Conservation (phyloP, 257 asterid genomes). For the Eucommia ulmoides region DNA sequence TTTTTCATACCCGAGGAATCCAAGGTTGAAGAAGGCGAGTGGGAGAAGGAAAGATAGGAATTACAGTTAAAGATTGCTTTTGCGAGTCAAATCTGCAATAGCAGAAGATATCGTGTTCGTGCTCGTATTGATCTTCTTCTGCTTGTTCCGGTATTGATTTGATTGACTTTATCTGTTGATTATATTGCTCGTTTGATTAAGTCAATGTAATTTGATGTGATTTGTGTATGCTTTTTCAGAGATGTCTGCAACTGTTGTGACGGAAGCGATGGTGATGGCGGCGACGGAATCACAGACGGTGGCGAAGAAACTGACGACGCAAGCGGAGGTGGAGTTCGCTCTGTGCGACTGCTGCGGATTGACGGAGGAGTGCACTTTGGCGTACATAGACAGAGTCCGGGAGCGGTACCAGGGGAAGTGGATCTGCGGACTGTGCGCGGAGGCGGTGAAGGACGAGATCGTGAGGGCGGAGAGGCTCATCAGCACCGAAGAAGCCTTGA, state of each 20-base stretch:
- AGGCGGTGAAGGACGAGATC: background rate
- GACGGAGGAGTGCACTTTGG: background rate
- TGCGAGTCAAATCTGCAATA: background rate
- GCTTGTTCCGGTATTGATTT: background rate
- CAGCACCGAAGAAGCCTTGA: background rate
- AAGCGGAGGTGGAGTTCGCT: background rate
- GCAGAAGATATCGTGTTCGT: background rate
- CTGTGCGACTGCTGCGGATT: background rate
- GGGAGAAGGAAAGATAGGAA: constrained; percentile 1
- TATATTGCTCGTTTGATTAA: background rate
- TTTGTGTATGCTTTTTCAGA: too few relatives aligned
- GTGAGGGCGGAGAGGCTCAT: background rate
- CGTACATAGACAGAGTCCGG: background rate
- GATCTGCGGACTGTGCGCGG: background rate
- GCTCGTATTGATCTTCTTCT: background rate
- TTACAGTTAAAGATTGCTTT: background rate
- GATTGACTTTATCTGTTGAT: background rate
- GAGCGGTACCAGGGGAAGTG: background rate
- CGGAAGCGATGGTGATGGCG: background rate
- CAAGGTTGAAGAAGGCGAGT: background rate
- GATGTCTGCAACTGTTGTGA: background rate
- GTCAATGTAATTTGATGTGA: too few relatives aligned
- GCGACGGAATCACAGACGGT: background rate
- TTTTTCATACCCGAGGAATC: background rate
- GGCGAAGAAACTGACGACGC: background rate